Evolutionary conservation across 768 basidiomycete species (phyloP).

Genomic region (Rhizopogon rudus): DNA sequence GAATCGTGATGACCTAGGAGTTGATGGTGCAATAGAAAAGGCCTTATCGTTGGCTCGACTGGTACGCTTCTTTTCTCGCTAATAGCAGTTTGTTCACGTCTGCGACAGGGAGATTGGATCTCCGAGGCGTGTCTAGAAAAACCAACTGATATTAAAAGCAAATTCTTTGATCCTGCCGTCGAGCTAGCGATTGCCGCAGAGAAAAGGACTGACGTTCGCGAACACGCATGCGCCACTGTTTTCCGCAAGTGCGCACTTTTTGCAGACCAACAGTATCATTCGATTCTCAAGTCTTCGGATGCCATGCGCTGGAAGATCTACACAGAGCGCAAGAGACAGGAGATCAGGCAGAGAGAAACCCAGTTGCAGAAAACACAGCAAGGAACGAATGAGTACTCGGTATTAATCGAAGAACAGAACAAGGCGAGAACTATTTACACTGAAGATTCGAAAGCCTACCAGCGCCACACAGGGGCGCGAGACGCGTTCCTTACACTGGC

Average conservation of each 20-base stretch:
- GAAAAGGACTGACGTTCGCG: conserved; percentile 15
- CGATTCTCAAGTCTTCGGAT: conserved; percentile 65
- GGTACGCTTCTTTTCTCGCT: conserved; percentile 35
- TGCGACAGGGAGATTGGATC: conserved; percentile 80
- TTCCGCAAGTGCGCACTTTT: conserved; percentile 85
- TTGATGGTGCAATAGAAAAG: conserved; percentile 16
- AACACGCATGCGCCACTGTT: conserved; percentile 46
- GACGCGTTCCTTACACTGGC: conserved; percentile 68
- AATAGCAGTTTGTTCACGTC: not conserved
- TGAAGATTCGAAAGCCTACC: conserved; percentile 46
- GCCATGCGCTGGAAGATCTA: conserved; percentile 66
- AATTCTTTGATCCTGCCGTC: conserved; percentile 68
- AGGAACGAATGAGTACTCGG: conserved; percentile 14
- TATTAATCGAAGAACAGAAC: conserved; percentile 32
- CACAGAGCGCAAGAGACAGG: conserved; percentile 63
- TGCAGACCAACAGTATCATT: conserved; percentile 82
- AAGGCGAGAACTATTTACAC: conserved; percentile 45
- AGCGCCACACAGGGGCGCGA: conserved; percentile 38
- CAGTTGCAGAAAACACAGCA: conserved; percentile 22
- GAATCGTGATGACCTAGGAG: conserved; percentile 10
- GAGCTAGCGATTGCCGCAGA: conserved; percentile 22
- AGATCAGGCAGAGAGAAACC: conserved; percentile 52
- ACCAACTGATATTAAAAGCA: conserved; percentile 60
- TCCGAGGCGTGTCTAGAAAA: conserved; percentile 82
- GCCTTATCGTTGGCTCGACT: conserved; percentile 57